Conservation (phyloP, 2,329 filamentous ascomycete genomes). For the Hymenoscyphus salicellus region DNA sequence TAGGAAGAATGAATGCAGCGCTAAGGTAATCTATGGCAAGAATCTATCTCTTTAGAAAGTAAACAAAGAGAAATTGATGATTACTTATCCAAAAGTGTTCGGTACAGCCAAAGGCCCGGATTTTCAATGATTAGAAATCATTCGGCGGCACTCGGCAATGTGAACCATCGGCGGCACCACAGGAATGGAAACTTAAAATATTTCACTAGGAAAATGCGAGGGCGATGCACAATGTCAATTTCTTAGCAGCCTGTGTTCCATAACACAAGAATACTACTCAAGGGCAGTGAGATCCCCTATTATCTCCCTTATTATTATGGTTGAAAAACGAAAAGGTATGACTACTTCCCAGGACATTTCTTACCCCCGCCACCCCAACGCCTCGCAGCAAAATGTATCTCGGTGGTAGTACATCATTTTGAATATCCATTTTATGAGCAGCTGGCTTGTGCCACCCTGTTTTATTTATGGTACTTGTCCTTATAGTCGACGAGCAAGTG, state of each 20-base stretch:
- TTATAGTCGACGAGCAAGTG: constrained; percentile 32
- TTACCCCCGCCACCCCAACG: constrained; percentile 8
- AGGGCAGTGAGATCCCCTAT: too few relatives aligned
- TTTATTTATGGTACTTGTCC: constrained; percentile 3
- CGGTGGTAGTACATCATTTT: background rate
- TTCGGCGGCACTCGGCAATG: constrained; percentile 1
- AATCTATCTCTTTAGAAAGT: background rate
- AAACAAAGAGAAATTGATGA: constrained; percentile 12
- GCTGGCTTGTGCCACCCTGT: background rate
- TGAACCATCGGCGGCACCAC: background rate
- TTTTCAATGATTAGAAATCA: constrained; percentile 26
- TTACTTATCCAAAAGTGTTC: constrained; percentile 22
- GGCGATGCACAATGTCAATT: background rate
- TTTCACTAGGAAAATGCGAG: background rate
- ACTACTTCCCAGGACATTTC: too few relatives aligned
- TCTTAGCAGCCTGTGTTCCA: background rate
- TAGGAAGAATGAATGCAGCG: constrained; percentile 4
- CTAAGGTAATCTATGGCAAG: background rate
- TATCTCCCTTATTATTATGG: background rate
- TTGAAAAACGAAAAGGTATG: too few relatives aligned
- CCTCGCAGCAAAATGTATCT: background rate
- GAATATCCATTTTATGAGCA: background rate
- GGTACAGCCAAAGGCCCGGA: background rate
- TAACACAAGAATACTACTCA: background rate
- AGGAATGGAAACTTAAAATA: background rate